Evolutionary conservation across 2,329 filamentous ascomycete genomes (phyloP).

Genomic region (Sporothrix pallida): DNA sequence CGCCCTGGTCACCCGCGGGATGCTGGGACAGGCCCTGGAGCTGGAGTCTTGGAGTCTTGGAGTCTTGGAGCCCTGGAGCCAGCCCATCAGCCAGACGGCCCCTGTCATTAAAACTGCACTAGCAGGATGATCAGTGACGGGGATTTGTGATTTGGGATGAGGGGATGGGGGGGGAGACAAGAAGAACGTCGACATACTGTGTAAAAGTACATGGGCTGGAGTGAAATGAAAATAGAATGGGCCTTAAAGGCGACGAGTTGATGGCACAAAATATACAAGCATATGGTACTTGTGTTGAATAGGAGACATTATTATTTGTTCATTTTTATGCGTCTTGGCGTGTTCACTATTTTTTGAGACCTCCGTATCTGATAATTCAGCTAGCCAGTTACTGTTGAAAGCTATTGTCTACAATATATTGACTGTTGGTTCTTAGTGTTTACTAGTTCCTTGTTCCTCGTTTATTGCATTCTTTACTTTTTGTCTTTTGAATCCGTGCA

Average conservation of each 20-base stretch:
- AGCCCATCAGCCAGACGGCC: background rate
- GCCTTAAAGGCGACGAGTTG: background rate
- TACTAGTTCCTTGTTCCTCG: too few relatives aligned
- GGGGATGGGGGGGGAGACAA: background rate
- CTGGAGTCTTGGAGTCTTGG: too few relatives aligned
- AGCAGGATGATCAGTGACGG: constrained; percentile 19
- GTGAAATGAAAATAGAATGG: background rate
- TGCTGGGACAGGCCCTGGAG: background rate
- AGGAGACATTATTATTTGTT: background rate
- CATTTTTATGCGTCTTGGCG: constrained; percentile 4
- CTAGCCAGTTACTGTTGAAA: too few relatives aligned
- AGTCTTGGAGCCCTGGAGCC: too few relatives aligned
- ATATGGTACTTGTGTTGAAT: background rate
- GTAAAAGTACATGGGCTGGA: too few relatives aligned
- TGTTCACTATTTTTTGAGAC: too few relatives aligned
- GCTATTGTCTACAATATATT: too few relatives aligned
- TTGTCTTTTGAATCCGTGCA: background rate
- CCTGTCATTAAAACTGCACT: background rate
- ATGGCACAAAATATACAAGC: background rate
- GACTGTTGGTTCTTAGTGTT: too few relatives aligned
- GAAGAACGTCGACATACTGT: too few relatives aligned
- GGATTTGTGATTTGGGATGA: constrained; percentile 1
- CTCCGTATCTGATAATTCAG: too few relatives aligned
- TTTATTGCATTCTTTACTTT: too few relatives aligned
- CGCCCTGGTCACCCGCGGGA: background rate